Evolutionary conservation across 495 filamentous ascomycete genomes (phyloP).

Genomic region (Podospora tetraspora): DNA sequence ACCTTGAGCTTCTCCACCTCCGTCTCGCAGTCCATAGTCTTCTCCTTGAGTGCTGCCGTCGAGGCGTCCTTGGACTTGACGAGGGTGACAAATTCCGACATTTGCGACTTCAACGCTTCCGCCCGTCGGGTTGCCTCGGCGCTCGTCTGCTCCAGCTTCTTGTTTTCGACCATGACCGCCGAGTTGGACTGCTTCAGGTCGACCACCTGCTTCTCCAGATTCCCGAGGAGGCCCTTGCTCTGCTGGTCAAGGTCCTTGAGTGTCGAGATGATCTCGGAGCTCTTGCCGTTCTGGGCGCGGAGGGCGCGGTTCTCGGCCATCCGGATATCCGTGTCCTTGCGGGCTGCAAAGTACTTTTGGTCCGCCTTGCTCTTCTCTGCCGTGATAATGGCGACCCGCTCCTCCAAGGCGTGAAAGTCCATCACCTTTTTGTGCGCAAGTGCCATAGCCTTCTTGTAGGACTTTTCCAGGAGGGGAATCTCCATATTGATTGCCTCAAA

Average conservation of each 20-base stretch:
- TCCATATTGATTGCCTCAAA: constrained; percentile 81
- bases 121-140: constrained; percentile 61
- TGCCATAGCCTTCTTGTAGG: constrained; percentile 78
- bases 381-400: constrained; percentile 63
- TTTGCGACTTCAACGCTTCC: constrained; percentile 71
- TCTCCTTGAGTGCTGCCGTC: constrained; percentile 54
- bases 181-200: constrained; percentile 72
- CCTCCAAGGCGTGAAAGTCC: constrained; percentile 69
- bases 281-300: constrained; percentile 76
- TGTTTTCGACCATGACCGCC: constrained; percentile 60
- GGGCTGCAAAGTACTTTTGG: constrained; percentile 93
- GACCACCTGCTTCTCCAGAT: constrained; percentile 82
- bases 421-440: constrained; percentile 81
- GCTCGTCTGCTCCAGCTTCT: constrained; percentile 62
- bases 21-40: constrained; percentile 50
- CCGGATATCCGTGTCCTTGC: constrained; percentile 84
- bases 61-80: constrained; percentile 68
- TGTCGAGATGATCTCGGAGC: constrained; percentile 86
- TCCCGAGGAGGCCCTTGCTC: constrained; percentile 57
- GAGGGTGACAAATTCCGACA: constrained; percentile 65
- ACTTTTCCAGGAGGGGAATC: constrained; percentile 75
- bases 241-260: constrained; percentile 81
- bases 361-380: constrained; percentile 95
- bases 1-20: constrained; percentile 69
- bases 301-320: constrained; percentile 71